Conservation (phyloP, 139 green algal genomes). For the Asterochloris erici region DNA sequence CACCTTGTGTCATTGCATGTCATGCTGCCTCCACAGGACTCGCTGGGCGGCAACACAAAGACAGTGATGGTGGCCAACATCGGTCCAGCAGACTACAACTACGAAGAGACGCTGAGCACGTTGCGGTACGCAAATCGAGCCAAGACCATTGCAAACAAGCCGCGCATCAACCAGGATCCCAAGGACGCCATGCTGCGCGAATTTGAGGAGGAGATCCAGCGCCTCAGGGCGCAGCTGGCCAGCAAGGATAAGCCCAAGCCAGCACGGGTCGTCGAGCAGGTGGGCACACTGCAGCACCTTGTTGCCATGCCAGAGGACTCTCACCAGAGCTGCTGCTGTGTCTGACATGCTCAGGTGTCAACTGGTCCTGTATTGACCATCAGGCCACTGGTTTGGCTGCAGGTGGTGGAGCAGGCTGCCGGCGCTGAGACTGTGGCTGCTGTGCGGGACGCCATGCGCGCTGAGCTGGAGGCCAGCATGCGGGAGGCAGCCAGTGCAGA, state of each 20-base stretch:
- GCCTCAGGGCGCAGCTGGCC: slow-evolving; percentile 66
- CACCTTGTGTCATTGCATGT: background rate
- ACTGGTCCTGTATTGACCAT: background rate
- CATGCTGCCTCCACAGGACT: slow-evolving; percentile 33
- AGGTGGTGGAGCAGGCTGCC: slow-evolving; percentile 16
- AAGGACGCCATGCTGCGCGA: slow-evolving; percentile 91
- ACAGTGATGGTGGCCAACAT: slow-evolving; percentile 69
- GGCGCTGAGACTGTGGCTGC: background rate
- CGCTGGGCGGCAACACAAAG: slow-evolving; percentile 84
- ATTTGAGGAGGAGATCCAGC: slow-evolving; percentile 87
- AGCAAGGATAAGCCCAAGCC: background rate
- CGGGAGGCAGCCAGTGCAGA: background rate
- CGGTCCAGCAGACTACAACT: slow-evolving; percentile 28
- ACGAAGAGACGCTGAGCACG: slow-evolving; percentile 47
- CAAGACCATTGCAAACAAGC: slow-evolving; percentile 89
- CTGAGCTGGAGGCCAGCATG: slow-evolving; percentile 8
- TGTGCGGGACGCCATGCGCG: slow-evolving; percentile 7
- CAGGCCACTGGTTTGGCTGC: background rate
- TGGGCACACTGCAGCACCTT: background rate
- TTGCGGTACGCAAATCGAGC: slow-evolving; percentile 63
- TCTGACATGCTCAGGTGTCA: background rate
- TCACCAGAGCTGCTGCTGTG: background rate
- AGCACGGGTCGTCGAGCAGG: slow-evolving; percentile 1
- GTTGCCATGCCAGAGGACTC: background rate
- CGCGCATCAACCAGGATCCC: slow-evolving; percentile 83